A percentile compares a stretch with the other conserved stretches of the same genome.
phyloP scores from a whole-genome alignment of 169 alveolate genomes.

The Prorocentrum cordatum region DNA sequence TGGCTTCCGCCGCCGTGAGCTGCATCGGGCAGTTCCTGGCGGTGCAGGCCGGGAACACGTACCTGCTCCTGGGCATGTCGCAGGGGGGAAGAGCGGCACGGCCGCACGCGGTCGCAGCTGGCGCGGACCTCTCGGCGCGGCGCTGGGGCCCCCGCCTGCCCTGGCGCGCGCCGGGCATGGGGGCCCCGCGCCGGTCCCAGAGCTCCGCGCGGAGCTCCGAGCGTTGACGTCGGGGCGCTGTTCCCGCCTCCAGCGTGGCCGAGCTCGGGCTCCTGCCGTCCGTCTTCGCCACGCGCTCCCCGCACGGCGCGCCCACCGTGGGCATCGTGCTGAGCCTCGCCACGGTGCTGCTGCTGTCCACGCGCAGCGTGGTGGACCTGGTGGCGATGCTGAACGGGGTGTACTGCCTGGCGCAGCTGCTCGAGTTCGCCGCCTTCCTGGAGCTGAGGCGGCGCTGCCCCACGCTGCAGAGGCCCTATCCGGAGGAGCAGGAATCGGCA shows the following conservation, averaged over 20 bases:
- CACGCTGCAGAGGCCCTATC: no score
- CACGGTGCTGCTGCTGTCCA: conserved; percentile 18
- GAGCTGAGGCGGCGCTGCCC: no score
- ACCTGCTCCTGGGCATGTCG: conserved; percentile 32
- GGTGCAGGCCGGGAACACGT: conserved; percentile 25
- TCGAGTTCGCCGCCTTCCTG: no score
- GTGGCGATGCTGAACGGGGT: conserved; percentile 28
- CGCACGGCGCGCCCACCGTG: conserved; percentile 19
- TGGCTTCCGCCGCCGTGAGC: conserved; percentile 47
- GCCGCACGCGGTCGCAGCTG: no score
- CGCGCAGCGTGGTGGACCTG: not conserved
- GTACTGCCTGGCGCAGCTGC: conserved; percentile 57
- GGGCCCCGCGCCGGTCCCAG: no score
- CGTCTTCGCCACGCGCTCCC: conserved; percentile 20
- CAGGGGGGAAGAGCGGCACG: no score
- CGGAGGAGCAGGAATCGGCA: no score
- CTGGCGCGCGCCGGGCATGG: not conserved
- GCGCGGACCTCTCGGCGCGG: no score
- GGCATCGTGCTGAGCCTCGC: not conserved
- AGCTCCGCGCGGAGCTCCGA: no score
- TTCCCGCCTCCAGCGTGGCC: conserved; percentile 7
- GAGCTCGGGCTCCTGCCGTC: conserved; percentile 39
- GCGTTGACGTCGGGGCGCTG: not conserved
- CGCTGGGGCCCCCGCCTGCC: no score
- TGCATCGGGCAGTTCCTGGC: conserved; percentile 38